Conservation (phyloP, 371 early-diverging fungal species). For the Phascolomyces articulosus region DNA sequence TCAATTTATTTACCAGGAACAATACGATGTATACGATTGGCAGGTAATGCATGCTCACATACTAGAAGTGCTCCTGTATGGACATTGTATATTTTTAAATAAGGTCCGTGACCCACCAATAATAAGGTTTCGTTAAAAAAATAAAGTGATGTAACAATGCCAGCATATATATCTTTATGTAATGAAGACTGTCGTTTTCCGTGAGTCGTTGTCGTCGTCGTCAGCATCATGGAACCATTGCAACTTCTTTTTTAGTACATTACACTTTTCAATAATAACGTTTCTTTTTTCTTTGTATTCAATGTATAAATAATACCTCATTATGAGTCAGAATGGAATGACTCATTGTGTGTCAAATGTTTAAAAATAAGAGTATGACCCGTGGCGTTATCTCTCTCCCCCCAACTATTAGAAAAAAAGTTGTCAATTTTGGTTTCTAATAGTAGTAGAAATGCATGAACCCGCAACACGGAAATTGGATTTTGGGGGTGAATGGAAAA, state of each 20-base stretch:
- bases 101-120: constrained; percentile 67
- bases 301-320: background rate
- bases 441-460: background rate
- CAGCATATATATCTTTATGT: constrained; percentile 48
- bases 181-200: constrained; percentile 14
- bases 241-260: too few species aligned
- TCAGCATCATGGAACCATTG: too few species aligned
- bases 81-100: constrained; percentile 57
- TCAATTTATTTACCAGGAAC: constrained; percentile 43
- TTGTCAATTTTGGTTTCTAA: background rate
- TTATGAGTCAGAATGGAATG: background rate
- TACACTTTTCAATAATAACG: too few species aligned
- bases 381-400: too few species aligned
- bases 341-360: background rate
- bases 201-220: too few species aligned
- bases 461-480: background rate
- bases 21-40: constrained; percentile 62
- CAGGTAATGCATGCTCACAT: constrained; percentile 39
- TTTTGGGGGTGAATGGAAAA: background rate
- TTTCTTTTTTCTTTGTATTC: too few species aligned
- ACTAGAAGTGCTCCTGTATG: constrained; percentile 41
- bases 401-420: background rate
- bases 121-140: constrained; percentile 56
- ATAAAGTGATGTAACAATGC: constrained; percentile 57
- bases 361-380: too few species aligned